Evolutionary conservation across 768 basidiomycete species (phyloP).

Genomic region (Trametes meyenii): DNA sequence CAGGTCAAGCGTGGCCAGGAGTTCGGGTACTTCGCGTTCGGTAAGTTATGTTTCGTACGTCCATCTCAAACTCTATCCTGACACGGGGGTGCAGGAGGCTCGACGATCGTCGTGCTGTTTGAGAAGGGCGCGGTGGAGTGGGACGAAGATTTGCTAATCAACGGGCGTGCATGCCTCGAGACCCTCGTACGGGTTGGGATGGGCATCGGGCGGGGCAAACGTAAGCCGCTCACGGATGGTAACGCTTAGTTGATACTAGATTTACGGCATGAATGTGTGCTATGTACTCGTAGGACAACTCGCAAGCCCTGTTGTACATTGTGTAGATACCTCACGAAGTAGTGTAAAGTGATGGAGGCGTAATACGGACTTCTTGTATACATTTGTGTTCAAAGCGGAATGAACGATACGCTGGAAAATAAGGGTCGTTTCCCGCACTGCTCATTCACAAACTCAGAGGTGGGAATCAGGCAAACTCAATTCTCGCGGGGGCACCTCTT

Average conservation of each 20-base stretch:
- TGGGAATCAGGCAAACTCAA: too few relatives aligned
- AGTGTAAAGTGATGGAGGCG: background rate
- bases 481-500: too few relatives aligned
- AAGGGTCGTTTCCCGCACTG: too few relatives aligned
- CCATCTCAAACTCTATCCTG: background rate
- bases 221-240: conserved; percentile 19
- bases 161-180: conserved; percentile 85
- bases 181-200: conserved; percentile 88
- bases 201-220: conserved; percentile 63
- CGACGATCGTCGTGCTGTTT: conserved; percentile 89
- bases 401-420: too few relatives aligned
- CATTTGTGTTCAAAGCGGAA: too few relatives aligned
- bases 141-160: conserved; percentile 89
- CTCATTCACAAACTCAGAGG: too few relatives aligned
- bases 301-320: background rate
- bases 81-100: conserved; percentile 60
- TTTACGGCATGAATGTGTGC: too few relatives aligned
- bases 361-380: conserved; percentile 6
- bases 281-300: background rate
- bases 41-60: conserved; percentile 45
- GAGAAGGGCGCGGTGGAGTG: conserved; percentile 84
- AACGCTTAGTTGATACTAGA: background rate
- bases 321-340: conserved; percentile 4
- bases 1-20: conserved; percentile 83
- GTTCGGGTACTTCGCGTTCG: conserved; percentile 94